Evolutionary conservation across 208 protist genomes (phyloP), one percentile per base, ranked within the genome.

Genomic region (Leishmania aethiopica): DNA sequence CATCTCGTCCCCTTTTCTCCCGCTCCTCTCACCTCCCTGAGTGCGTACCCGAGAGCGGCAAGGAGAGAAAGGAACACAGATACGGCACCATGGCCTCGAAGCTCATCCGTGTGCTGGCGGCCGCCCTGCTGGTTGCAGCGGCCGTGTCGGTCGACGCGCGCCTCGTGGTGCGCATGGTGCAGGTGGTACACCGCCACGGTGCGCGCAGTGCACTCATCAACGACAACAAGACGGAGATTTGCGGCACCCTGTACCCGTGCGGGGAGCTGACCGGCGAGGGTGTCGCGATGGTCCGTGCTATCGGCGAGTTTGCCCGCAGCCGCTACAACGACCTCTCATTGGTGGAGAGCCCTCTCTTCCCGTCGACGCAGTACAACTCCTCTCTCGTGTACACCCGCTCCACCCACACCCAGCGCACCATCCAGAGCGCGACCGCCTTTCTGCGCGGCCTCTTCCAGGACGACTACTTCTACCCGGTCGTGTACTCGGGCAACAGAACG

Each of bases 351-450:
- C 77, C 85, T n/a, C 85, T 91, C 82, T 91, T 89, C 72, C 81
- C 82, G 19, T 64, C 70, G n/a, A 73, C 71, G 45, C 70, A 25
- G 37, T 91, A 90, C 84, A 91, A 91, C 81, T 84, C 85, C 66
- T 90, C 87, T 8, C 70, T 91, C 42, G 83, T 92, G 76, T 89
- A 90, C 86, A 90, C 88, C 28, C 90, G 88, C 74, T 92, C 90
- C 32, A 93, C 90, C 15, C 79, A 75, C 70, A 80, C 87, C 37
- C 78, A 87, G 75, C 90, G 88, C 78, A 93, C 91, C 59, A 81
- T 94, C 60, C 91, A 93, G 75, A 93, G 88, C 79, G 86, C 89
- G 35, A 81, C 83, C 62, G 84, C 86, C 70, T 91, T 94, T 64
- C 78, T 94, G 70, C 42, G 55, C 57, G 89, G 87, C 51, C 76